Conservation (phyloP, 305 asterid genomes). For the Solanum hybrid region DNA sequence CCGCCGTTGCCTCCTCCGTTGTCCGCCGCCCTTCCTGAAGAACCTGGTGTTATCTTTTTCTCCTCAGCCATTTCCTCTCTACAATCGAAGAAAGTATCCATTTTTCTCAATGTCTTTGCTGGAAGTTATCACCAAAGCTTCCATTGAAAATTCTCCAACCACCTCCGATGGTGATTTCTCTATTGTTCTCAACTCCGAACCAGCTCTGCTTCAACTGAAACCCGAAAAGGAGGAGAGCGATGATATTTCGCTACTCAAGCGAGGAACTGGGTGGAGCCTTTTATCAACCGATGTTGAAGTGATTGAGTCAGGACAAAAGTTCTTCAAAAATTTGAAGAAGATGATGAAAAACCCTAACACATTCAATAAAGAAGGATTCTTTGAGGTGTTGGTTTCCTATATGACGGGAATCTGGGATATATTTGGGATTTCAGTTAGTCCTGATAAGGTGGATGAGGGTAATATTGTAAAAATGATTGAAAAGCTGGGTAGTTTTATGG, state of each 20-base stretch:
- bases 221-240: constrained; percentile 31
- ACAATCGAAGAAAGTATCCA: neutral
- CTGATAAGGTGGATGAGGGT: constrained; percentile 23
- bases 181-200: constrained; percentile 51
- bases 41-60: neutral
- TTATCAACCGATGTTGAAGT: constrained; percentile 36
- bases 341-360: constrained; percentile 38
- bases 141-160: constrained; percentile 15
- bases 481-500: constrained; percentile 39
- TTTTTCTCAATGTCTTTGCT: constrained; percentile 48
- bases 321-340: constrained; percentile 34
- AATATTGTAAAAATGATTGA: constrained; percentile 34
- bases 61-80: neutral
- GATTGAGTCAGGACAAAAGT: constrained; percentile 32
- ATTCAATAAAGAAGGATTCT: constrained; percentile 36
- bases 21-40: neutral
- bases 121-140: constrained; percentile 61
- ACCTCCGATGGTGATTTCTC: constrained; percentile 39
- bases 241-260: constrained; percentile 21
- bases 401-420: constrained; percentile 36
- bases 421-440: constrained; percentile 24
- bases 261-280: constrained; percentile 48
- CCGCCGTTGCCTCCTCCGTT: neutral
- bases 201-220: constrained; percentile 31
- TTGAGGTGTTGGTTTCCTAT: constrained; percentile 32